Percentiles rank a stretch among this genome's conserved stretches.
Conservation (phyloP, 2,329 filamentous ascomycete species). For the Pseudopyricularia javanii region DNA sequence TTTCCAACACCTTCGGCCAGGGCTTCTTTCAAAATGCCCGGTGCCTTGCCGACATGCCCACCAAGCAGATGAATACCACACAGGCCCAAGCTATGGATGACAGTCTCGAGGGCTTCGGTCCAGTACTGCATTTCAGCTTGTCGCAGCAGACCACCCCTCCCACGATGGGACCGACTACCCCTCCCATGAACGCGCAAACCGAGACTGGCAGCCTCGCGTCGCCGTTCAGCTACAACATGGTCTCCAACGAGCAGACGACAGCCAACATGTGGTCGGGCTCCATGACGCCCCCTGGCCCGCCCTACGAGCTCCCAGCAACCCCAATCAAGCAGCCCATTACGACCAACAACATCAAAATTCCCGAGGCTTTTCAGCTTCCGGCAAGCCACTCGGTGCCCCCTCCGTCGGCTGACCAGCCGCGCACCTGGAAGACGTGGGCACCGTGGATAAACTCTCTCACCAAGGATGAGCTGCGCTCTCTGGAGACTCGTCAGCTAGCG, state of each 20-base stretch:
- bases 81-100: background rate
- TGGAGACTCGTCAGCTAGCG: background rate
- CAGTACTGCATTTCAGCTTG: background rate
- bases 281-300: background rate
- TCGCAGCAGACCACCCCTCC: background rate
- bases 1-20: background rate
- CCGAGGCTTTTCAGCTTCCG: background rate
- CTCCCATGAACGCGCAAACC: background rate
- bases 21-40: background rate
- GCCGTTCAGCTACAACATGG: background rate
- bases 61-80: background rate
- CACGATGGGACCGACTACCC: no score
- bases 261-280: no score
- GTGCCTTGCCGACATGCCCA: background rate
- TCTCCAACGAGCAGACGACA: no score
- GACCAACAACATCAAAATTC: background rate
- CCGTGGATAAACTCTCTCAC: conserved; percentile 2
- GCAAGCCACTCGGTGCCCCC: background rate
- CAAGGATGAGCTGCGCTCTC: background rate
- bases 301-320: background rate
- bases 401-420: background rate
- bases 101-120: background rate
- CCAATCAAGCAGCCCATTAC: background rate
- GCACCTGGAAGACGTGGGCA: background rate
- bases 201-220: background rate